These are phyloP conservation scores for Lithohypha guttulata DNA, from an alignment of 2,329 filamentous ascomycete species.

Conservation along the genomic window DNA sequence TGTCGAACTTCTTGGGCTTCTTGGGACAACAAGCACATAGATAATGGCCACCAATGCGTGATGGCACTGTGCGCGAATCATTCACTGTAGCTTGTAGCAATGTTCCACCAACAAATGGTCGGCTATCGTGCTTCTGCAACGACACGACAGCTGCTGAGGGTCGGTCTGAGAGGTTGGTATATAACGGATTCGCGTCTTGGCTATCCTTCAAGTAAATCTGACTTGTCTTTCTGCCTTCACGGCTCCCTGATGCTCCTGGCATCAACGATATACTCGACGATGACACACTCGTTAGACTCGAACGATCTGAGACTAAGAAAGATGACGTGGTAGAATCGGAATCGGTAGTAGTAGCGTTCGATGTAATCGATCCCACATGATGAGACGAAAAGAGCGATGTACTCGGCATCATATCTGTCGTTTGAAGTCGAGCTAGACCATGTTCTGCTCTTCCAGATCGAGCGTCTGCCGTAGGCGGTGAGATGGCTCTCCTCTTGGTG, in stretches of 20 bases:
- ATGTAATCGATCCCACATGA: slow-evolving; percentile 52
- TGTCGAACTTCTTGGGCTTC: slow-evolving; percentile 92
- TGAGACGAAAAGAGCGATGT: slow-evolving; percentile 44
- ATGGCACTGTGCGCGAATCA: slow-evolving; percentile 25
- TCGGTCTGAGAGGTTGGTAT: slow-evolving; percentile 46
- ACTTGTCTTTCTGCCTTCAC: no score
- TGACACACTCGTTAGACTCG: slow-evolving; percentile 54
- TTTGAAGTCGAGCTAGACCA: slow-evolving; percentile 43
- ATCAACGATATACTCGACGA: no score
- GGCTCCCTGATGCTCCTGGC: no score
- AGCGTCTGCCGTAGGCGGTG: slow-evolving; percentile 46
- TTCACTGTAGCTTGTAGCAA: slow-evolving; percentile 25
- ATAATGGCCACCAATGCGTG: slow-evolving; percentile 47
- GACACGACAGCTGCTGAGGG: slow-evolving; percentile 28
- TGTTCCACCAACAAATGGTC: background rate
- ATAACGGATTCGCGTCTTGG: no score
- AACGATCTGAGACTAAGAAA: slow-evolving; percentile 45
- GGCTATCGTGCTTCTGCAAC: slow-evolving; percentile 12
- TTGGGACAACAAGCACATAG: slow-evolving; percentile 95
- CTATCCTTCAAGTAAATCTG: no score
- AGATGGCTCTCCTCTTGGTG: slow-evolving; percentile 30
- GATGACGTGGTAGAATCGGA: slow-evolving; percentile 55
- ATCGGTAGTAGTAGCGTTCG: slow-evolving; percentile 52
- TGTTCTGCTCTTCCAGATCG: slow-evolving; percentile 22
- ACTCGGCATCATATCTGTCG: slow-evolving; percentile 45